Evolutionary conservation across 1,139 yeast species (phyloP).

Genomic region (Kurtzmaniella quercitrusa): DNA sequence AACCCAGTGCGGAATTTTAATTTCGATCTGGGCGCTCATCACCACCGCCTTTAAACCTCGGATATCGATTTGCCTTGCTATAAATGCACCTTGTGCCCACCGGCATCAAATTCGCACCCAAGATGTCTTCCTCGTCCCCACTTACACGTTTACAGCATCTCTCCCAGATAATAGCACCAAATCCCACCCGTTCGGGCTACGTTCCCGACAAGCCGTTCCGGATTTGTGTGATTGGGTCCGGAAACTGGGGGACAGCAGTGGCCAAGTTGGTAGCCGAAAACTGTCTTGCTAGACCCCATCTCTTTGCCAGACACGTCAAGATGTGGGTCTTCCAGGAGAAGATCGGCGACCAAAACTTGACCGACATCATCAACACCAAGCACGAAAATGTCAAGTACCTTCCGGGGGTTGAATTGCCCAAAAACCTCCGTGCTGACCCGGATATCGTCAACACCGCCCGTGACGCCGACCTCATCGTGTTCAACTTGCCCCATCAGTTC

Average conservation of each 20-base stretch:
- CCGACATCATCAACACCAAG: slow-evolving; percentile 39
- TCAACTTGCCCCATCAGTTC: slow-evolving; percentile 48
- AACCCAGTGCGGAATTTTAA: neutral
- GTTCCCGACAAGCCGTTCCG: slow-evolving; percentile 28
- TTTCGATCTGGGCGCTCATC: neutral
- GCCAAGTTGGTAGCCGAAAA: slow-evolving; percentile 46
- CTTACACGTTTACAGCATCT: slow-evolving; percentile 36
- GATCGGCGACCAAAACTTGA: slow-evolving; percentile 38
- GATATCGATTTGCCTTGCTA: neutral
- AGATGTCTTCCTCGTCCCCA: slow-evolving; percentile 14
- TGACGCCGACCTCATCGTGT: slow-evolving; percentile 43
- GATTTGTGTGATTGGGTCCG: slow-evolving; percentile 44
- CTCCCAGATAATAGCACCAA: slow-evolving; percentile 30
- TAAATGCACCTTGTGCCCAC: neutral
- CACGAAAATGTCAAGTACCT: slow-evolving; percentile 45
- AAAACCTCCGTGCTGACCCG: slow-evolving; percentile 40
- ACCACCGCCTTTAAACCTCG: neutral
- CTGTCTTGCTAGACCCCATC: slow-evolving; percentile 34
- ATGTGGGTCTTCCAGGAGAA: slow-evolving; percentile 49
- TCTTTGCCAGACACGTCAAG: slow-evolving; percentile 35
- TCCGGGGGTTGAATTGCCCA: slow-evolving; percentile 41
- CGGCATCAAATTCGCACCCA: neutral
- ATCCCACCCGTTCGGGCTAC: slow-evolving; percentile 9
- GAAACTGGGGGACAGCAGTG: slow-evolving; percentile 49
- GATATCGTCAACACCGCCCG: slow-evolving; percentile 33